Conservation (phyloP, 345 rosid species). For the Brassica carinata region DNA sequence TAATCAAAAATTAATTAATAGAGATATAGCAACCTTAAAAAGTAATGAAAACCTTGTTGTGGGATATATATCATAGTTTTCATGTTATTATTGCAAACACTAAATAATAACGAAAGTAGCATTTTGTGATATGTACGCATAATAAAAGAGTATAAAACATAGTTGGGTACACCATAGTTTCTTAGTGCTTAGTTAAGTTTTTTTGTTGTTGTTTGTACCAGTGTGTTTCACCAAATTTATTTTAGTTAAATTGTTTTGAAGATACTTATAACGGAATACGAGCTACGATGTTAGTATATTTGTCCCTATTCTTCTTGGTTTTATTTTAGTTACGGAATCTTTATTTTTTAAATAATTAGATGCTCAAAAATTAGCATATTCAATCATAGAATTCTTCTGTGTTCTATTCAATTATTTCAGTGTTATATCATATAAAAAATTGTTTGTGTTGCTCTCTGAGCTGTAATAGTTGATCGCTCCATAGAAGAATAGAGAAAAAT, state of each 20-base stretch:
- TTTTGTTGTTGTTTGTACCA: not conserved
- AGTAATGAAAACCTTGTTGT: not conserved
- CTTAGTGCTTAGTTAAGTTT: not conserved
- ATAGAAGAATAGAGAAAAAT: slow-evolving; percentile 26
- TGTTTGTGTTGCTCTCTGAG: slow-evolving; percentile 33
- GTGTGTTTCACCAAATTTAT: not conserved
- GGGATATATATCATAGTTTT: not conserved
- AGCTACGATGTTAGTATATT: not conserved
- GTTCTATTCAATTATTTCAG: slow-evolving; percentile 8
- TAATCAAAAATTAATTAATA: not conserved
- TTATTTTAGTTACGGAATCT: slow-evolving; percentile 8
- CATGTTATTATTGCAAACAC: not conserved
- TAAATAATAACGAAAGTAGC: not conserved
- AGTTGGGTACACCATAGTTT: not conserved
- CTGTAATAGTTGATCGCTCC: slow-evolving; percentile 23
- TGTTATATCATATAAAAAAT: not conserved
- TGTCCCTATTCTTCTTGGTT: not conserved
- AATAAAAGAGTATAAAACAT: not conserved
- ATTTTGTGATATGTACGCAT: not conserved
- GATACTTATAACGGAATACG: not conserved
- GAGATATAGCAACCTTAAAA: not conserved
- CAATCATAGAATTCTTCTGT: slow-evolving; percentile 16
- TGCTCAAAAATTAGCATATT: not conserved
- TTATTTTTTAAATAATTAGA: not conserved
- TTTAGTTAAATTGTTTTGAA: not conserved